Evolutionary conservation across 148 eudicot species (phyloP), one percentile per base, ranked within the genome.

Genomic region (Hydrangea macrophylla): DNA sequence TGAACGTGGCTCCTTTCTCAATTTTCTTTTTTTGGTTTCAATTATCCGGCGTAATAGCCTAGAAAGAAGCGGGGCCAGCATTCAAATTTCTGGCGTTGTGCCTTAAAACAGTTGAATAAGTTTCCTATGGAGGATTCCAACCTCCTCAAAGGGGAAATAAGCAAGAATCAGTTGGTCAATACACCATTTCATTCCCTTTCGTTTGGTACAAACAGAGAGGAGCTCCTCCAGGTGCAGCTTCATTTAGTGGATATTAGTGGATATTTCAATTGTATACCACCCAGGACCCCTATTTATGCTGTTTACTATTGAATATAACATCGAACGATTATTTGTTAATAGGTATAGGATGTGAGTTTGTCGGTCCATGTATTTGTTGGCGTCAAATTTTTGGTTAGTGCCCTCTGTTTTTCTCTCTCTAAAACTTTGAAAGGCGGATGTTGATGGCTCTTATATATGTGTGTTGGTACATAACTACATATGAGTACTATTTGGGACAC

Each of bases 21-120:
- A 7, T 59, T 25, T 7, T 24, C 28, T 58, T 40, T 40, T 40
- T 40, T 40, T 7, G 12, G 45, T 40, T 10, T 40, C 2, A 40
- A 7, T 40, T 9, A 7, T 9, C 12, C 6, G 65, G 8, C 57
- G 55, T 55, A 67, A 50, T 37, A 27, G 42, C 32, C 9, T 22
- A 61, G 63, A 68, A 50, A 68, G 63, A 68, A 35, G 62, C 57
- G 66, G 78, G 50, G 50, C 37, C 23, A 31, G 73, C 48, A 25
- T 58, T 40, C 51, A n/a, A 54, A 62, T 55, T 54, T 62, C 53
- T 55, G 56, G 60, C 67, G 68, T 64, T 22, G 28, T 67, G 60
- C 69, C 36, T 9, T 42, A 15, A 30, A 53, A 28, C 28, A 36
- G 37, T 60, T 55, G 57, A 68, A 55, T 61, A 35, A 68, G 59